Conservation (phyloP, 2,329 filamentous ascomycete species). For the Penicillium sp. region DNA sequence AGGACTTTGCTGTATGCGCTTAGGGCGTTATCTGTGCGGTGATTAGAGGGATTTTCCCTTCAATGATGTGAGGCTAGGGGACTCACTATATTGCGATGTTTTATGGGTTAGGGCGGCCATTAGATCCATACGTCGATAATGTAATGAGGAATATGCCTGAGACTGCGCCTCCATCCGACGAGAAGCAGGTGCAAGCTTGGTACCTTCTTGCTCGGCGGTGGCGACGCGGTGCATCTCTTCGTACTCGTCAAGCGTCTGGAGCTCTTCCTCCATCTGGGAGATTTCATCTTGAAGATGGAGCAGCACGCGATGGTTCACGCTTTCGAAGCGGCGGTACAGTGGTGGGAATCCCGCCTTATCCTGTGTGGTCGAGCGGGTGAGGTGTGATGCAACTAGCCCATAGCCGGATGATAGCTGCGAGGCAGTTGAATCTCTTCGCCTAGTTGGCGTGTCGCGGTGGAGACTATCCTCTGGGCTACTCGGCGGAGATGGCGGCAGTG, state of each 20-base stretch:
- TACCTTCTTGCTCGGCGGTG: constrained; percentile 33
- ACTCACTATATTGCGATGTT: constrained; percentile 58
- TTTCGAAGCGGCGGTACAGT: constrained; percentile 77
- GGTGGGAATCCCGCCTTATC: constrained; percentile 45
- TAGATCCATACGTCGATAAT: constrained; percentile 52
- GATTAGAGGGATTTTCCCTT: not conserved
- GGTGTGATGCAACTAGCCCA: constrained; percentile 32
- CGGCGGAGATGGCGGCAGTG: constrained; percentile 33
- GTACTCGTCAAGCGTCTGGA: constrained; percentile 63
- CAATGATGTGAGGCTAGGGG: not conserved
- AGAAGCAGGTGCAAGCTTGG: constrained; percentile 34
- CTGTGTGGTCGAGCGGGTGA: constrained; percentile 28
- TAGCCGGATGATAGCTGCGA: constrained; percentile 32
- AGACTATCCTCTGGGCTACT: constrained; percentile 31
- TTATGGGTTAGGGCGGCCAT: constrained; percentile 55
- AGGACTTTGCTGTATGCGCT: constrained; percentile 47
- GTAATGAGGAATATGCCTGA: constrained; percentile 51
- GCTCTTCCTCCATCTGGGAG: constrained; percentile 70
- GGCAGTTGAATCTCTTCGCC: constrained; percentile 23
- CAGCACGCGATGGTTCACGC: constrained; percentile 74
- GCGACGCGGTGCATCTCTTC: constrained; percentile 40
- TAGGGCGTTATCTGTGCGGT: constrained; percentile 37
- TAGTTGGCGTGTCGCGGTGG: constrained; percentile 18
- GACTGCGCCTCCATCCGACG: constrained; percentile 43
- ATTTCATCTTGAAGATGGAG: constrained; percentile 84